These are phyloP conservation scores for Camellia oleifera DNA, from an alignment of 179 eudicot species.

Conservation along the genomic window DNA sequence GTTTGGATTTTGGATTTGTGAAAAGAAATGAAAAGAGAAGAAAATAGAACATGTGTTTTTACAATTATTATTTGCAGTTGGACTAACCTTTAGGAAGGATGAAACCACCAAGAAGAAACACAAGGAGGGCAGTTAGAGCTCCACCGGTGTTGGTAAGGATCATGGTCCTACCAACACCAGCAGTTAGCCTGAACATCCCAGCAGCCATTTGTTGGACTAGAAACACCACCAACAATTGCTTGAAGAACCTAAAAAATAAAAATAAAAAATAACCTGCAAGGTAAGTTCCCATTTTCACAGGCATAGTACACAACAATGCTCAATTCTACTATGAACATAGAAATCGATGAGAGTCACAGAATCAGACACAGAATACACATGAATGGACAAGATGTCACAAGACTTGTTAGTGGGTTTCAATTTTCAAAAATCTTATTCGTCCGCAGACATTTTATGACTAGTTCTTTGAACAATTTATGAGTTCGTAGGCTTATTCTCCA, in stretches of 20 bases:
- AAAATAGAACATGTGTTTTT: neutral
- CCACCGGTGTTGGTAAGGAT: conserved; percentile 91
- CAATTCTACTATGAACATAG: no score
- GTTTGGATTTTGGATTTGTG: neutral
- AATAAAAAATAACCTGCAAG: neutral
- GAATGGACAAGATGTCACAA: no score
- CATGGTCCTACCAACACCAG: conserved; percentile 83
- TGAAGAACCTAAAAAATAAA: conserved; percentile 61
- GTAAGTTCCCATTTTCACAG: neutral
- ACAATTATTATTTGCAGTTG: neutral
- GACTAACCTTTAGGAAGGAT: conserved; percentile 82
- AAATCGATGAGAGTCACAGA: no score
- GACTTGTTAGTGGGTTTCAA: no score
- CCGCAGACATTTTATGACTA: no score
- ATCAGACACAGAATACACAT: no score
- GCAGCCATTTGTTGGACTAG: conserved; percentile 94
- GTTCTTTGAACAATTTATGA: no score
- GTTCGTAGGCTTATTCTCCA: neutral
- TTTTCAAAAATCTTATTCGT: no score
- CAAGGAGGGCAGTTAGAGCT: conserved; percentile 56
- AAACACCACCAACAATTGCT: conserved; percentile 72
- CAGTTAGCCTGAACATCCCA: conserved; percentile 78
- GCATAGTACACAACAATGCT: no score
- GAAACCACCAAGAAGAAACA: conserved; percentile 93
- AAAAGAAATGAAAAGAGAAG: no score